A percentile compares a stretch with the other conserved stretches of the same genome.
Evolutionary conservation across 768 basidiomycete genomes (phyloP).

Genomic region (Termitomyces sp.): DNA sequence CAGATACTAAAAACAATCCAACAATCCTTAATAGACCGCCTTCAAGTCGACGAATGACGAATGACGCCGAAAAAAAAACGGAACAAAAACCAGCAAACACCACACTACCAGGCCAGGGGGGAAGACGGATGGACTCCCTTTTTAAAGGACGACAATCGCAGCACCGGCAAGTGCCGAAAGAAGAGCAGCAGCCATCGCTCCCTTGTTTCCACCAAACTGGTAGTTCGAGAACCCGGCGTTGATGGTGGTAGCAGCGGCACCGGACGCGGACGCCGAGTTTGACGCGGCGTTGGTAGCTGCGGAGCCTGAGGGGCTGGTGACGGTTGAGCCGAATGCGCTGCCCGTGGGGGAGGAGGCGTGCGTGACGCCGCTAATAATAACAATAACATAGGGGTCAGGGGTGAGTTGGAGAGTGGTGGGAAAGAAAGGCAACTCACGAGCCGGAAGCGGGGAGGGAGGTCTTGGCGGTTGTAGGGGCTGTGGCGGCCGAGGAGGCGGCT

Average conservation of each 20-base stretch:
- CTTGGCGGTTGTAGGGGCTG: not conserved
- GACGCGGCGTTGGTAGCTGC: conserved; percentile 12
- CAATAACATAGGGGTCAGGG: conserved; percentile 4
- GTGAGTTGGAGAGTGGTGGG: not conserved
- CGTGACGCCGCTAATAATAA: not conserved
- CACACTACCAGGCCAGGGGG: not conserved
- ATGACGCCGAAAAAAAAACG: no score
- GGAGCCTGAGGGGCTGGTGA: conserved; percentile 9
- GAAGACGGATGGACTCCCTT: no score
- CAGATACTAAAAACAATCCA: no score
- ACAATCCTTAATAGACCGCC: no score
- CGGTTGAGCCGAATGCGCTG: conserved; percentile 17
- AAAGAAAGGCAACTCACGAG: conserved; percentile 9
- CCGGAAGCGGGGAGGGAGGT: conserved; percentile 1
- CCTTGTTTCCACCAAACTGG: conserved; percentile 31
- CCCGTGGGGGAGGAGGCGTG: not conserved
- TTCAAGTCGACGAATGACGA: no score
- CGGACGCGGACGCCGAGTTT: conserved; percentile 14
- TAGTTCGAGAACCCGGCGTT: conserved; percentile 28
- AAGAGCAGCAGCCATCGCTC: conserved; percentile 33
- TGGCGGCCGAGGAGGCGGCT: conserved; percentile 7
- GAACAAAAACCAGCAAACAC: not conserved
- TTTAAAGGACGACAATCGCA: conserved; percentile 43
- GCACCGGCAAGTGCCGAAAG: conserved; percentile 51
- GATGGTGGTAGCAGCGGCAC: conserved; percentile 16